Conservation (phyloP, 352 stramenopile species). For the Globisporangium yorkense region DNA sequence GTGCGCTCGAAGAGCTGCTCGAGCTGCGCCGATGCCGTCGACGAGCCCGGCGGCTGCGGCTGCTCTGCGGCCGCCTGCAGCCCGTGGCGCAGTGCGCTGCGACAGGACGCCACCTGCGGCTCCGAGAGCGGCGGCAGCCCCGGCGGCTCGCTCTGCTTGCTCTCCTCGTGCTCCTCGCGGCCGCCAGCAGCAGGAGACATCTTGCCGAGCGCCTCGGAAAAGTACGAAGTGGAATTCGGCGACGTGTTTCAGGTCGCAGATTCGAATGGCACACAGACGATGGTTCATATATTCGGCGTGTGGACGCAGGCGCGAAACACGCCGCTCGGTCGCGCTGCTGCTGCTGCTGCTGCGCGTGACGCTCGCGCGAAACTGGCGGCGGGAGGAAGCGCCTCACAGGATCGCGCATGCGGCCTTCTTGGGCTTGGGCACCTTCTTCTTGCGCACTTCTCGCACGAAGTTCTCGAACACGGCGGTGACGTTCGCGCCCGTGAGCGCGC, state of each 20-base stretch:
- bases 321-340: neutral
- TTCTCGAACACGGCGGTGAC: conserved; percentile 86
- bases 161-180: conserved; percentile 5
- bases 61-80: conserved; percentile 16
- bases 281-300: neutral
- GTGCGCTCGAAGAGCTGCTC: conserved; percentile 68
- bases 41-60: conserved; percentile 2
- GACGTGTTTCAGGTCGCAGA: too few relatives aligned
- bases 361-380: neutral
- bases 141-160: conserved; percentile 10
- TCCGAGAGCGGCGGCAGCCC: conserved; percentile 6
- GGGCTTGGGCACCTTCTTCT: conserved; percentile 69
- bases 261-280: neutral
- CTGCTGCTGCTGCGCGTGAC: neutral
- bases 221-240: too few relatives aligned
- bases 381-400: conserved; percentile 23
- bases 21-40: conserved; percentile 27
- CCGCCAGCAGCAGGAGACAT: neutral
- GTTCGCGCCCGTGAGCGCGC: conserved; percentile 77
- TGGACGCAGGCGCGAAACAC: too few relatives aligned
- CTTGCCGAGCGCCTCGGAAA: neutral
- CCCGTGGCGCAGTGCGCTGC: conserved; percentile 31
- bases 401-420: conserved; percentile 72
- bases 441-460: conserved; percentile 80
- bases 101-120: conserved; percentile 26